These are phyloP conservation scores for Penicillium pancosmium DNA, from an alignment of 495 filamentous ascomycete genomes.

Conservation along the genomic window DNA sequence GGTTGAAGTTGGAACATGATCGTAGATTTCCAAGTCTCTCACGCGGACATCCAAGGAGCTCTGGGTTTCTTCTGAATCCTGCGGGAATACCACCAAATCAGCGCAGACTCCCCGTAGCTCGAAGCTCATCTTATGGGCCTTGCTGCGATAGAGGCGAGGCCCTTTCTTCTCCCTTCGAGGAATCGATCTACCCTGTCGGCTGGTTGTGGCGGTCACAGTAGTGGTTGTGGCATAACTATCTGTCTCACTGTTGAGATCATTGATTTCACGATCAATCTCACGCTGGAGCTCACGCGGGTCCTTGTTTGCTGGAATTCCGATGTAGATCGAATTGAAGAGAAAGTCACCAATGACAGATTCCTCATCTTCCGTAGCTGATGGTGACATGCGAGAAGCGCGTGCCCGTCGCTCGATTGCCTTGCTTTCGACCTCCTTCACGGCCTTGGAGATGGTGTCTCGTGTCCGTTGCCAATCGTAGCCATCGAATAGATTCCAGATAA, in stretches of 20 bases:
- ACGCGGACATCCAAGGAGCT: slow-evolving; percentile 84
- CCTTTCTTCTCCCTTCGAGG: slow-evolving; percentile 52
- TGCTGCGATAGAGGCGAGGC: slow-evolving; percentile 80
- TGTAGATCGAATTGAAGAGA: slow-evolving; percentile 98
- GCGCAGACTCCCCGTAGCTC: slow-evolving; percentile 85
- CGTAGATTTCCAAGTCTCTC: slow-evolving; percentile 84
- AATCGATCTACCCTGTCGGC: slow-evolving; percentile 48
- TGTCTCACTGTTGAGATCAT: slow-evolving; percentile 85
- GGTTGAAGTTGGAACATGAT: slow-evolving; percentile 92
- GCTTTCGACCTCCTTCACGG: slow-evolving; percentile 81
- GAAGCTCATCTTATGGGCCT: slow-evolving; percentile 92
- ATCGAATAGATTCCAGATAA: slow-evolving; percentile 98
- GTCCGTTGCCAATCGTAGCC: slow-evolving; percentile 96
- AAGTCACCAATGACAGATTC: slow-evolving; percentile 91
- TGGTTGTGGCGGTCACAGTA: slow-evolving; percentile 61
- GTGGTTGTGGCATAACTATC: slow-evolving; percentile 79
- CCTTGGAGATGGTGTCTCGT: slow-evolving; percentile 80
- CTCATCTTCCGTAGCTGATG: slow-evolving; percentile 66
- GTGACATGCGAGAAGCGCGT: slow-evolving; percentile 47
- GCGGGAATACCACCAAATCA: slow-evolving; percentile 83
- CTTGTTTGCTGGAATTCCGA: slow-evolving; percentile 83
- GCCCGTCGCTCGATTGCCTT: slow-evolving; percentile 74
- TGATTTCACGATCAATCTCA: slow-evolving; percentile 84
- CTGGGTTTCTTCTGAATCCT: slow-evolving; percentile 75
- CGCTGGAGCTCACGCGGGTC: slow-evolving; percentile 78